Percentiles rank a stretch among this genome's conserved stretches.
Conservation (phyloP, 2,329 filamentous ascomycete species). For the Coniella lustricola region DNA sequence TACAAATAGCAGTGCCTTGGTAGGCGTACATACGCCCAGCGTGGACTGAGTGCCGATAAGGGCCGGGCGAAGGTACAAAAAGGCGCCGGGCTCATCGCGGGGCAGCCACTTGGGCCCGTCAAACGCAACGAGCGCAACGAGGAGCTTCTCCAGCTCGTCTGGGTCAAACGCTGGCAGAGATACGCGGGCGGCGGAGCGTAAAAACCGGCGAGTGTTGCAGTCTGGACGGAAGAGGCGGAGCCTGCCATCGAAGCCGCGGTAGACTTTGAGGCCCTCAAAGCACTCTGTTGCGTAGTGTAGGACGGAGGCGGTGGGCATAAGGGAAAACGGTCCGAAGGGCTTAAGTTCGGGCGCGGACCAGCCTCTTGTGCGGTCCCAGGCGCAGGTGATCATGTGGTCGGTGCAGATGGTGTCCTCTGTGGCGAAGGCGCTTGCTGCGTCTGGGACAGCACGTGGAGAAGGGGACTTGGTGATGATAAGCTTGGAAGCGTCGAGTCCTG, state of each 20-base stretch:
- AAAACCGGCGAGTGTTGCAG: slow-evolving; percentile 61
- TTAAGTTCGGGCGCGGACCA: slow-evolving; percentile 69
- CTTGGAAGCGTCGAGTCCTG: slow-evolving; percentile 55
- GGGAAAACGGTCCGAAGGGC: slow-evolving; percentile 68
- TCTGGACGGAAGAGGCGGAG: slow-evolving; percentile 73
- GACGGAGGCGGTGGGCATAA: slow-evolving; percentile 74
- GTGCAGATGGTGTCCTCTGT: slow-evolving; percentile 55
- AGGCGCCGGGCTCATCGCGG: slow-evolving; percentile 56
- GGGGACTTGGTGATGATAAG: slow-evolving; percentile 48
- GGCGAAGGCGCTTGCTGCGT: slow-evolving; percentile 38
- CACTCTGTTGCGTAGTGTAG: slow-evolving; percentile 89
- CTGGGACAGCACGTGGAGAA: slow-evolving; percentile 45
- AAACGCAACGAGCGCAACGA: slow-evolving; percentile 62
- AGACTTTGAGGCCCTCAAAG: slow-evolving; percentile 79
- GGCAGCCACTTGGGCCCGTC: slow-evolving; percentile 78
- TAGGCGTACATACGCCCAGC: slow-evolving; percentile 73
- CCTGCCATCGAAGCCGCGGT: slow-evolving; percentile 68
- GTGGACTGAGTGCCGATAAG: slow-evolving; percentile 77
- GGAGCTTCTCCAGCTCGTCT: slow-evolving; percentile 64
- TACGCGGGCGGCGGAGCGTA: slow-evolving; percentile 56
- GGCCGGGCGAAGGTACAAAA: slow-evolving; percentile 79
- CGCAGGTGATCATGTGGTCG: slow-evolving; percentile 76
- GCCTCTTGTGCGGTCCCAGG: slow-evolving; percentile 58
- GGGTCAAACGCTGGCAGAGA: slow-evolving; percentile 69
- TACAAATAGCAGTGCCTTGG: slow-evolving; percentile 82